These are phyloP conservation scores for Cordyceps militaris DNA, from an alignment of 2,329 filamentous ascomycete species.

Conservation along the genomic window DNA sequence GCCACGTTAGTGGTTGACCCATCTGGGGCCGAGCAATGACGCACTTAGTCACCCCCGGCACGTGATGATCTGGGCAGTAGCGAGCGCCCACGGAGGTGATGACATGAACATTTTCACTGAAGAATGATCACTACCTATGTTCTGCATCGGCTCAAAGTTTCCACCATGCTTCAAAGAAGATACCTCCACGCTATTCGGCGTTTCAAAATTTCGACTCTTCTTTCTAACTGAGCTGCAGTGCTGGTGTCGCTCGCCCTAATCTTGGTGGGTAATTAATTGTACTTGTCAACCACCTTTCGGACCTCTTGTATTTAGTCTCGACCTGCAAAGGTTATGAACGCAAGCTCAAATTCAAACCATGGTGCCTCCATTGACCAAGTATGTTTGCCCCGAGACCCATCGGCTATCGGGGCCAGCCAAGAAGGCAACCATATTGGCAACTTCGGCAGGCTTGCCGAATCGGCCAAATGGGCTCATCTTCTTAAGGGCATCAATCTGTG, in stretches of 20 bases:
- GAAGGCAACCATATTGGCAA: slow-evolving; percentile 18
- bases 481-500: slow-evolving; percentile 35
- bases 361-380: slow-evolving; percentile 18
- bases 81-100: background rate
- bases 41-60: slow-evolving; percentile 11
- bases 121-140: no score
- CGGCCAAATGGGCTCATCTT: slow-evolving; percentile 16
- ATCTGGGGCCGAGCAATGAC: slow-evolving; percentile 4
- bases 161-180: no score
- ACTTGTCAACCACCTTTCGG: no score
- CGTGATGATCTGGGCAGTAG: slow-evolving; percentile 1
- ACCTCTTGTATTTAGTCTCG: no score
- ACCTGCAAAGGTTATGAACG: no score
- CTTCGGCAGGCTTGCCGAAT: slow-evolving; percentile 17
- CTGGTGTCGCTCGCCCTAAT: no score
- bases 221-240: no score
- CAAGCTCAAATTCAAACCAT: background rate
- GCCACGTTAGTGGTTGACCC: slow-evolving; percentile 8
- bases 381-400: slow-evolving; percentile 17
- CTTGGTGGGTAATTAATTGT: no score
- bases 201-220: no score
- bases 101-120: no score
- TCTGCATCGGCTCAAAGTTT: no score
- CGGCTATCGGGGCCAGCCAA: slow-evolving; percentile 17
- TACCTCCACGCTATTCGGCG: no score